A percentile compares a stretch with the other conserved stretches of the same genome.
Conservation (phyloP, 2,329 filamentous ascomycete species). For the Xylariaceae sp. region DNA sequence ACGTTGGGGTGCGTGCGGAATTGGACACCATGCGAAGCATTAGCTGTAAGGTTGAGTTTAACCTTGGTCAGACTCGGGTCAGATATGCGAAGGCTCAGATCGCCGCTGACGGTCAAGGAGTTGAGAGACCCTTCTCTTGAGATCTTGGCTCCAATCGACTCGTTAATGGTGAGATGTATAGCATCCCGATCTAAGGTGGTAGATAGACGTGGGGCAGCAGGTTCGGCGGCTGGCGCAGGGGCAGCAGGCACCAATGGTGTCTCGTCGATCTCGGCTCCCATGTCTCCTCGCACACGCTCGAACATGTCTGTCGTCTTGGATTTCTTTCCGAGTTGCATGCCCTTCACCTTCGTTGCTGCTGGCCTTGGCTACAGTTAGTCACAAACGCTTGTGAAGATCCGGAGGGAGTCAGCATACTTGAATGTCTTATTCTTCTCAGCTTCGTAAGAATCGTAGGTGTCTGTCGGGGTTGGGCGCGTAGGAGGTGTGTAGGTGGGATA, state of each 20-base stretch:
- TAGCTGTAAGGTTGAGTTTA: conserved; percentile 73
- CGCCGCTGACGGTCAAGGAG: conserved; percentile 83
- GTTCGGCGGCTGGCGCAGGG: conserved; percentile 47
- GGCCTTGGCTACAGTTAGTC: conserved; percentile 39
- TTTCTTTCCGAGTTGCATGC: conserved; percentile 99
- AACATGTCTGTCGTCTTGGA: conserved; percentile 97
- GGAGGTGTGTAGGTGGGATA: conserved; percentile 89
- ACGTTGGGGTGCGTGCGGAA: conserved; percentile 97
- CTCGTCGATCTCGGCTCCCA: conserved; percentile 81
- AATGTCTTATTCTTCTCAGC: conserved; percentile 93
- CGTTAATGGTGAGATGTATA: conserved; percentile 81
- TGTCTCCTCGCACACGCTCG: conserved; percentile 85
- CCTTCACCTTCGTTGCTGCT: conserved; percentile 78
- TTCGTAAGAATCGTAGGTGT: conserved; percentile 90
- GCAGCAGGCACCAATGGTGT: conserved; percentile 59
- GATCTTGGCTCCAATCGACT: conserved; percentile 84
- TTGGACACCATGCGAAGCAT: conserved; percentile 76
- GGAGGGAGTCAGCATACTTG: conserved; percentile 52
- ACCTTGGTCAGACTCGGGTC: conserved; percentile 87
- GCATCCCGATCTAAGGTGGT: conserved; percentile 73
- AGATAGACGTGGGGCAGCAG: conserved; percentile 53
- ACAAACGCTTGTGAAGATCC: background rate
- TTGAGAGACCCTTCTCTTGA: conserved; percentile 83
- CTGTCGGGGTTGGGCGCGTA: conserved; percentile 64
- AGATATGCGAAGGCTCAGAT: conserved; percentile 83